Evolutionary conservation across 768 basidiomycete species (phyloP).

Genomic region (Pulveroboletus ravenelii): DNA sequence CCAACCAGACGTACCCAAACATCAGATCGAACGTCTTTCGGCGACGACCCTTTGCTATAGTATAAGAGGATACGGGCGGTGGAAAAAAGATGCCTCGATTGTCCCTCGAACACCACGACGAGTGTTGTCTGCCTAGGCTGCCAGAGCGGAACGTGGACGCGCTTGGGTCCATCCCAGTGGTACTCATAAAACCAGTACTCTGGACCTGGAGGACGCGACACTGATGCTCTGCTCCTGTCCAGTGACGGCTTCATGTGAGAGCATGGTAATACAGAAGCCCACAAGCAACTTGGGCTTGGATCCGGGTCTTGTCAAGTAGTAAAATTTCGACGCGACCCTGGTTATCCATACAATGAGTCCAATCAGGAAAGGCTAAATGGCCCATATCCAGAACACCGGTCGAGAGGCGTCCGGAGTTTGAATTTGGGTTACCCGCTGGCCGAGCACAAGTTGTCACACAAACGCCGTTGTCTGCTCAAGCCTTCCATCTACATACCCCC

Average conservation of each 20-base stretch:
- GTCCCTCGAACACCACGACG: slow-evolving; percentile 18
- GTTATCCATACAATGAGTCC: too few species aligned
- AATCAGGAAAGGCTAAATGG: too few species aligned
- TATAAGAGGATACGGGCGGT: slow-evolving; percentile 20
- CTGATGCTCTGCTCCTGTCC: slow-evolving; percentile 14
- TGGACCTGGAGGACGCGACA: slow-evolving; percentile 1
- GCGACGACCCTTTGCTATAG: slow-evolving; percentile 3
- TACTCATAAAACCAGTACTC: slow-evolving; percentile 15
- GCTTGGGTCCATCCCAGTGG: slow-evolving; percentile 23
- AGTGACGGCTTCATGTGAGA: slow-evolving; percentile 19
- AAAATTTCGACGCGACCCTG: not conserved
- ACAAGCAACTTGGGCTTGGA: too few species aligned
- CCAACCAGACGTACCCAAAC: slow-evolving; percentile 17
- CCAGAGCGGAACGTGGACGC: slow-evolving; percentile 18
- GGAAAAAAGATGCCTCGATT: slow-evolving; percentile 20
- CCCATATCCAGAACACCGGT: too few species aligned
- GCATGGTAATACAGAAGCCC: slow-evolving; percentile 1
- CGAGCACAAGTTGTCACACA: too few species aligned
- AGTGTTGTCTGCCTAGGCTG: slow-evolving; percentile 23
- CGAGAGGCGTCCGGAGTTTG: too few species aligned
- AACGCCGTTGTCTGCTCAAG: too few species aligned
- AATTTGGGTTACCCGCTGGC: too few species aligned
- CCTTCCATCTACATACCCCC: too few species aligned
- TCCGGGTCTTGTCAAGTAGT: too few species aligned
- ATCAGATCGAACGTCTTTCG: slow-evolving; percentile 9